Conservation (phyloP, 2,329 filamentous ascomycete species). For the Calonectria leucothoes region DNA sequence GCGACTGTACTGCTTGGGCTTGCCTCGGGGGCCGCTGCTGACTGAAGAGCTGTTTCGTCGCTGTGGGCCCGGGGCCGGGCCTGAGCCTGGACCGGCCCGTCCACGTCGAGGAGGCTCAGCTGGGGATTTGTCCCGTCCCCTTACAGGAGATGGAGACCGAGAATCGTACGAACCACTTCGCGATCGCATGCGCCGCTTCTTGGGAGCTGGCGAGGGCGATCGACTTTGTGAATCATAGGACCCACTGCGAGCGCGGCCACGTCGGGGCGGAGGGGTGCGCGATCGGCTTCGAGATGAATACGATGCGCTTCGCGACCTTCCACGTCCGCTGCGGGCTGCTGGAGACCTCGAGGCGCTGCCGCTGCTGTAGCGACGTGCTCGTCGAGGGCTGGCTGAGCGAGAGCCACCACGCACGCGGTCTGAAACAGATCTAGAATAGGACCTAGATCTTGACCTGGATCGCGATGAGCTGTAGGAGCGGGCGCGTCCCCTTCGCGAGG, state of each 20-base stretch:
- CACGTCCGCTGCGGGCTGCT: conserved; percentile 41
- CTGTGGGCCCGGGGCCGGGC: conserved; percentile 26
- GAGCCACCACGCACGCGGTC: conserved; percentile 39
- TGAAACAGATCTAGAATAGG: conserved; percentile 57
- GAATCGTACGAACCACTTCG: conserved; percentile 39
- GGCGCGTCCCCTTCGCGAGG: conserved; percentile 39
- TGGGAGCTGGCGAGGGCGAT: conserved; percentile 35
- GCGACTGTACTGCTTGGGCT: conserved; percentile 37
- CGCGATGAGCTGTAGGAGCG: conserved; percentile 45
- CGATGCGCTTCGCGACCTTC: conserved; percentile 42
- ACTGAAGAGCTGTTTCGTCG: conserved; percentile 50
- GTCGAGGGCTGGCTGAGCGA: conserved; percentile 45
- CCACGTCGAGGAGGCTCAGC: conserved; percentile 39
- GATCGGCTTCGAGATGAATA: conserved; percentile 48
- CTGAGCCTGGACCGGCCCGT: conserved; percentile 32
- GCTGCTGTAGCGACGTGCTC: conserved; percentile 37
- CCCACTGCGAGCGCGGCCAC: conserved; percentile 32
- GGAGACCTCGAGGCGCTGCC: conserved; percentile 45
- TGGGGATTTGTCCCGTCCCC: conserved; percentile 34
- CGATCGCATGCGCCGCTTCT: conserved; percentile 18
- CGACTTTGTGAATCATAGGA: conserved; percentile 36
- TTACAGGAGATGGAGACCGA: conserved; percentile 36
- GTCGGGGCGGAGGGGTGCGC: conserved; percentile 40
- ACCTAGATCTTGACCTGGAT: conserved; percentile 60
- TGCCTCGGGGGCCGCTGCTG: conserved; percentile 43